Base-by-base conservation (phyloP, 495 filamentous ascomycete genomes). In the Talaromyces proteolyticus region DNA sequence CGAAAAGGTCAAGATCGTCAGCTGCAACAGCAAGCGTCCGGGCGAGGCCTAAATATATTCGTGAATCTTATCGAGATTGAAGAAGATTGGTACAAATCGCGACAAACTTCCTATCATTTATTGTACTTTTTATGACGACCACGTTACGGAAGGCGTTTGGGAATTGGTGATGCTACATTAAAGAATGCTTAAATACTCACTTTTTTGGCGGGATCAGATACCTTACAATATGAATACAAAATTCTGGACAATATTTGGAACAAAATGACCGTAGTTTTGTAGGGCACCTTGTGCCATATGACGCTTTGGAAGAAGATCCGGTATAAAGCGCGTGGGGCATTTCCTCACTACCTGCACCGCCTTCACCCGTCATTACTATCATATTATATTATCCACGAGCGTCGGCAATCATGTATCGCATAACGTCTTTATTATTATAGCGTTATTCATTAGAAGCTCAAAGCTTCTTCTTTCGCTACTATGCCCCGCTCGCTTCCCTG, bases 1-100 rank as follows among this genome's bases (percentile, higher is more conserved):
- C 8, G 89, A 95, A 53, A 90, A 86, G 64, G 86, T 99, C 63
- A 97, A 97, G 81, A 99, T 99, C 51, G 93, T 99, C 37, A 91
- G 87, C 68, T 96, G 92, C 70, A 92, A 88, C 57, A 87, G 86
- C 50, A 95, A 94, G 77, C 80, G 83, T 37, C 82, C 85, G 47
- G 89, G 88, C 0, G 88, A 90, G 62, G 72, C 65, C 44, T 81
- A 74, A 55, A 14, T 11, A 19, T n/a, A 16, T 22, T 6, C 10
- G 18, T n/a, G n/a, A n/a, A n/a, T n/a, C 24, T 45, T 12, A 39
- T 29, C 10, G 36, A 22, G 24, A 17, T 36, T 25, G 26, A 40
- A 41, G 17, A 8, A 40, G 8, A 36, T 47, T 16, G 17, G 24
- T 8, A 34, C 8, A 34, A 4, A 34, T 34, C 29, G 4, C 8